Evolutionary conservation across 2,329 filamentous ascomycete species (phyloP).

Genomic region (Fusarium avenaceum): DNA sequence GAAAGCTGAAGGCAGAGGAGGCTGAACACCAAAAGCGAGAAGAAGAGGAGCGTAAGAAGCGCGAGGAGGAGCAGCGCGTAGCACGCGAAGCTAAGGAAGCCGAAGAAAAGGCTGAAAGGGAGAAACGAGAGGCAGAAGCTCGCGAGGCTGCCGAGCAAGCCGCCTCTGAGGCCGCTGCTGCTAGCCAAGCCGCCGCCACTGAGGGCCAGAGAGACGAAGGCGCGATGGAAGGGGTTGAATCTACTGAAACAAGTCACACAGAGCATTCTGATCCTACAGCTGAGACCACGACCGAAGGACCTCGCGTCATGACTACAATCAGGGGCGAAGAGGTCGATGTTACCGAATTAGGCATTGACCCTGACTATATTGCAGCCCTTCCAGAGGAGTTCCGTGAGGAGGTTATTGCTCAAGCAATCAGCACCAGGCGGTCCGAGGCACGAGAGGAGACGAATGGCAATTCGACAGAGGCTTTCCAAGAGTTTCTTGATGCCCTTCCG

Average conservation of each 20-base stretch:
- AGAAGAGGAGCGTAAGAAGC: slow-evolving; percentile 72
- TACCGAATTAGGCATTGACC: slow-evolving; percentile 92
- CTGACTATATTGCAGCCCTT: slow-evolving; percentile 95
- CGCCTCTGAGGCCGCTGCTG: slow-evolving; percentile 69
- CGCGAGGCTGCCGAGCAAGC: slow-evolving; percentile 70
- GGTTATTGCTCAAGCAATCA: slow-evolving; percentile 91
- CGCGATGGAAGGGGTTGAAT: slow-evolving; percentile 85
- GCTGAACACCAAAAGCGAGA: slow-evolving; percentile 64
- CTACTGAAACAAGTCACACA: slow-evolving; percentile 55
- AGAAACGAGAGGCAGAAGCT: slow-evolving; percentile 79
- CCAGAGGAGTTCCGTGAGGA: slow-evolving; percentile 97
- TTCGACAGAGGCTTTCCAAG: slow-evolving; percentile 86
- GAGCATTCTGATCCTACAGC: slow-evolving; percentile 51
- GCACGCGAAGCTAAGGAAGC: slow-evolving; percentile 79
- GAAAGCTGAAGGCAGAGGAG: slow-evolving; percentile 73
- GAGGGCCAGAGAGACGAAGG: slow-evolving; percentile 44
- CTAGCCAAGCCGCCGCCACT: slow-evolving; percentile 18
- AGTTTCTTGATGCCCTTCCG: slow-evolving; percentile 93
- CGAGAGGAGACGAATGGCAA: slow-evolving; percentile 77
- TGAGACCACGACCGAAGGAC: slow-evolving; percentile 44
- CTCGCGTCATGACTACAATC: slow-evolving; percentile 84
- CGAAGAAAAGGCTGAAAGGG: slow-evolving; percentile 73
- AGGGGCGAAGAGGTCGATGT: slow-evolving; percentile 91
- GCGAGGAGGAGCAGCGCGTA: slow-evolving; percentile 74
- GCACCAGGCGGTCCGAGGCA: slow-evolving; percentile 83